Evolutionary conservation across 2,329 filamentous ascomycete genomes (phyloP), one percentile per base, ranked within the genome.

Genomic region (Neurospora sp.): DNA sequence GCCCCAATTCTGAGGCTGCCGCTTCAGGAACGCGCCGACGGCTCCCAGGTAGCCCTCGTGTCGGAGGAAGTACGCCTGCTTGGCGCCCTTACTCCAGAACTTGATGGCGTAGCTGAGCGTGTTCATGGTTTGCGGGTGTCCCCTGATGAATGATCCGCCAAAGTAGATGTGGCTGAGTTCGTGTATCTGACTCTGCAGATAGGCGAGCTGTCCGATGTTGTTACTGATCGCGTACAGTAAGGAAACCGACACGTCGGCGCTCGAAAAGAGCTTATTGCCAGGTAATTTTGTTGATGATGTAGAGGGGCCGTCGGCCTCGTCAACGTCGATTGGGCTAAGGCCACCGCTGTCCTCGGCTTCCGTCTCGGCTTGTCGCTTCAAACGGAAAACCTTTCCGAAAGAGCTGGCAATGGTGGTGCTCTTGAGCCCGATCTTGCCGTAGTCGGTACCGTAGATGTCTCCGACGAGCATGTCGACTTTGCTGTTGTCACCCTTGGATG

Each of bases 131-230:
- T 98, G 96, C 17, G 92, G 89, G 80, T 99, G 96, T 52, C 96
- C 96, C 57, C 96, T 90, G 78, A 99, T 98, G 79, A 98, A 99
- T 6, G 92, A 96, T 33, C 96, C 96, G 28, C 96, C 96, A 80
- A 99, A 99, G 83, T 99, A 99, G 72, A 99, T 98, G 77, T 95
- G 89, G 73, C 92, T 91, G 36, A 98, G 84, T 66, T 91, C 88
- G 81, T 99, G 95, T 77, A 97, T 96, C 79, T 97, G 94, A 6
- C 93, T 96, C 78, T 98, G 96, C n/a, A 99, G 85, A 79, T 96
- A 97, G 62, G 96, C 93, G 75, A 99, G 97, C 82, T 99, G 96
- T 17, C 96, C 96, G 73, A 98, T 97, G 81, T 98, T 98, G 83
- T 98, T 98, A 79, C 91, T 95, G 75, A 98, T 93, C 33, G 96